Conservation (phyloP, 306 rosid species). For the Vigna nakashimae region DNA sequence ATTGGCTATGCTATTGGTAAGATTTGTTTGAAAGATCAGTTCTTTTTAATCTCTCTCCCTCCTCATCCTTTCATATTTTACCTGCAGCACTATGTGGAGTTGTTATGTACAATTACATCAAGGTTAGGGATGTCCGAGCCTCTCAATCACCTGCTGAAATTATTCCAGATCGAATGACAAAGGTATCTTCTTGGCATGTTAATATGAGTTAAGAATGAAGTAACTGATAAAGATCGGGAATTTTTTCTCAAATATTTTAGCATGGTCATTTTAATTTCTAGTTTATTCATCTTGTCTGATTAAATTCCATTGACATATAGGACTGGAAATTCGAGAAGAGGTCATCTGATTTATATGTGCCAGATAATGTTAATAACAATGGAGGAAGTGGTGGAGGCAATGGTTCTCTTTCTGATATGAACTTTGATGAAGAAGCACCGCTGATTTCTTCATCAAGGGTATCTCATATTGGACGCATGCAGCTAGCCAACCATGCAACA, state of each 20-base stretch:
- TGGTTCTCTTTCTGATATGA: conserved; percentile 51
- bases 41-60: not conserved
- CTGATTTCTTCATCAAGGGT: conserved; percentile 79
- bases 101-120: conserved; percentile 91
- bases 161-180: conserved; percentile 68
- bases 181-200: conserved; percentile 56
- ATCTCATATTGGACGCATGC: conserved; percentile 77
- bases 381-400: conserved; percentile 49
- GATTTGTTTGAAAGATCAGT: conserved; percentile 25
- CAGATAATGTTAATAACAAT: conserved; percentile 45
- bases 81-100: conserved; percentile 88
- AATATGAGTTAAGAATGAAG: conserved; percentile 18
- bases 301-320: conserved; percentile 50
- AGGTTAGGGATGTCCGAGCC: conserved; percentile 90
- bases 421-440: conserved; percentile 75
- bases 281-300: not conserved
- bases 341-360: conserved; percentile 67
- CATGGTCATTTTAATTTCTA: not conserved
- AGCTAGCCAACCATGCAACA: conserved; percentile 56
- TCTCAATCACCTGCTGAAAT: conserved; percentile 69
- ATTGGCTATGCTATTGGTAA: conserved; percentile 93
- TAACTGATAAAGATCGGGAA: not conserved
- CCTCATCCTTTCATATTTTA: conserved; percentile 4
- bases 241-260: not conserved
- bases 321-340: conserved; percentile 96